phyloP scores from a whole-genome alignment of 495 filamentous ascomycete species.

The Talaromyces proteolyticus region DNA sequence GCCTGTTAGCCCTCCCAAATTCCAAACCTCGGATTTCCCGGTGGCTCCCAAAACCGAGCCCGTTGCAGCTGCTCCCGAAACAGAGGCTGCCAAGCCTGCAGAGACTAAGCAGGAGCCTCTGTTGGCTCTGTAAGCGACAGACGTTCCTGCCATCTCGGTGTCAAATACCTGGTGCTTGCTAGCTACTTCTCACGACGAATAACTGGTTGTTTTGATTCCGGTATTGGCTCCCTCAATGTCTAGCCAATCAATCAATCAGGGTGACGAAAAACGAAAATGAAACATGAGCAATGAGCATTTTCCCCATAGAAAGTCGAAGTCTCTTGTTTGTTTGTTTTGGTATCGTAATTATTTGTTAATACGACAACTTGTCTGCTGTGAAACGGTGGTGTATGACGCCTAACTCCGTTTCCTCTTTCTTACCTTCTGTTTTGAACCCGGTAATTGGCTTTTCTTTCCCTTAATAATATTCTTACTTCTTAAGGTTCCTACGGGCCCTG shows the following conservation, averaged over 20 bases:
- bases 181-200: not conserved
- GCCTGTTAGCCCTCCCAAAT: constrained; percentile 15
- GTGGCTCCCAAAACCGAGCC: constrained; percentile 55
- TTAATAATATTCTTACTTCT: not conserved
- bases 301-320: not conserved
- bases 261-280: constrained; percentile 13
- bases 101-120: constrained; percentile 11
- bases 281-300: constrained; percentile 16
- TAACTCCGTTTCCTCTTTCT: not conserved
- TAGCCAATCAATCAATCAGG: not conserved
- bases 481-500: not conserved
- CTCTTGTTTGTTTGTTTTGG: constrained; percentile 19
- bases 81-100: not conserved
- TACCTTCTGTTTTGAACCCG: not conserved
- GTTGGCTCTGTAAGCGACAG: constrained; percentile 3
- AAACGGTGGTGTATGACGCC: constrained; percentile 11
- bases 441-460: not conserved
- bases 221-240: not conserved
- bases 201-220: not conserved
- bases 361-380: constrained; percentile 18
- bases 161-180: not conserved
- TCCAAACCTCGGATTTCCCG: constrained; percentile 50
- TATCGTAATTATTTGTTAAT: constrained; percentile 25
- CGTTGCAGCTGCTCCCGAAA: constrained; percentile 21
- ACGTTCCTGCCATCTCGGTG: not conserved